Evolutionary conservation across 2,329 filamentous ascomycete species (phyloP).

Genomic region (Pseudogymnoascus sp.): DNA sequence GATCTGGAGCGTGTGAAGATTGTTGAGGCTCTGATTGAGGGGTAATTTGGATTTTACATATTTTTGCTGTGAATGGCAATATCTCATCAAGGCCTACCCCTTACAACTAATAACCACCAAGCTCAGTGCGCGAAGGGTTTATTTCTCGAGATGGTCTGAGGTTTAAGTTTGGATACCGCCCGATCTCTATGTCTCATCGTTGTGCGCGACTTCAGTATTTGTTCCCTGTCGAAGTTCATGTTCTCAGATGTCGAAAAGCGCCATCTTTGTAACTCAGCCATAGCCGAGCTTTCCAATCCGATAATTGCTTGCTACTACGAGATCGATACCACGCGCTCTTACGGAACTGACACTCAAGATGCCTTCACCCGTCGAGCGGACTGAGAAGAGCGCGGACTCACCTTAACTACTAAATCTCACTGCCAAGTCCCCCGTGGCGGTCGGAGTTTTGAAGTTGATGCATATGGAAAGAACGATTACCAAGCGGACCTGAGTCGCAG

Average conservation of each 20-base stretch:
- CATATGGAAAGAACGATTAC: too few relatives aligned
- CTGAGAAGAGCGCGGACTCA: conserved; percentile 73
- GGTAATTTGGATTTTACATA: background rate
- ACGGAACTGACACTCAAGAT: conserved; percentile 66
- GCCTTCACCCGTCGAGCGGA: conserved; percentile 64
- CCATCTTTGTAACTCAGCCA: conserved; percentile 22
- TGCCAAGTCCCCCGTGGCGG: conserved; percentile 53
- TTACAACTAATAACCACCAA: background rate
- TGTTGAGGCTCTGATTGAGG: background rate
- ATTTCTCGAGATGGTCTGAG: background rate
- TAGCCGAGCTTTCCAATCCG: conserved; percentile 11
- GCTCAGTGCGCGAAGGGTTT: background rate
- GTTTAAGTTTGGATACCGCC: background rate
- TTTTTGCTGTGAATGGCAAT: background rate
- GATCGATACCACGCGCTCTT: conserved; percentile 72
- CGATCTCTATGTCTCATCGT: background rate
- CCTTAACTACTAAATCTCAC: conserved; percentile 73
- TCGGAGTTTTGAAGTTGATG: conserved; percentile 24
- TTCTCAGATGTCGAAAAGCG: conserved; percentile 16
- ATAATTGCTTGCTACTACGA: conserved; percentile 56
- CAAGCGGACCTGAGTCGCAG: too few relatives aligned
- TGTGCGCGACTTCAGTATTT: background rate
- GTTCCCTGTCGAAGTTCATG: background rate
- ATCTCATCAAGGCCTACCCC: background rate
- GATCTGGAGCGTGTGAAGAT: background rate